Evolutionary conservation across 768 basidiomycete species (phyloP).

Genomic region (Rossbeevera mucosa): DNA sequence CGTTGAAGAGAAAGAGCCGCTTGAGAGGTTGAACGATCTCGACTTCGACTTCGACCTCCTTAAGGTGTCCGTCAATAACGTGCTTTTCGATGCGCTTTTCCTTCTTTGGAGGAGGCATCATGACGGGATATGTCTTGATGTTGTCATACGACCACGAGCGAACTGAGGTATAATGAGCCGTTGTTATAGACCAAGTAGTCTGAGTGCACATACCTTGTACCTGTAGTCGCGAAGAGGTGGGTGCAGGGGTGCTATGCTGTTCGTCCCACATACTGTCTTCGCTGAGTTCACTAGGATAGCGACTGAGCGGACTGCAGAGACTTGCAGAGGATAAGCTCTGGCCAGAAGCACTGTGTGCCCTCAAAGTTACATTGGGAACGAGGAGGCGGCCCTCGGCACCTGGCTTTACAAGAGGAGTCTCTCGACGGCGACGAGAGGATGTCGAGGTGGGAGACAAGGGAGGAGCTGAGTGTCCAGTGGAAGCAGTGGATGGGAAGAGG

Average conservation of each 20-base stretch:
- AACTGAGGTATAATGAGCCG: constrained; percentile 33
- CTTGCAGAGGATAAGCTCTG: constrained; percentile 25
- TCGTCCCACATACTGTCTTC: constrained; percentile 31
- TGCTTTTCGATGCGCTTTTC: constrained; percentile 48
- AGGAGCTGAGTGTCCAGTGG: constrained; percentile 34
- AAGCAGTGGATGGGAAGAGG: constrained; percentile 31
- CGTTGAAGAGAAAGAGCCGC: constrained; percentile 66
- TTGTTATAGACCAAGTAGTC: background rate
- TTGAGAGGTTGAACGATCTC: constrained; percentile 54
- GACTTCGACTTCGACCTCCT: constrained; percentile 50
- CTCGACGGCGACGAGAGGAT: constrained; percentile 38
- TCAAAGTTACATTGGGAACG: constrained; percentile 41
- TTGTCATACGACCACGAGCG: constrained; percentile 79
- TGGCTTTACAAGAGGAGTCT: constrained; percentile 52
- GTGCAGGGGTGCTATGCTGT: constrained; percentile 19
- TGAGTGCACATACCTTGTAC: constrained; percentile 46
- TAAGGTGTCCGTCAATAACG: constrained; percentile 46
- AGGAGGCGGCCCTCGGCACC: constrained; percentile 64
- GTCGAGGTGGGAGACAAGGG: constrained; percentile 35
- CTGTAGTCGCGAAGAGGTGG: constrained; percentile 35
- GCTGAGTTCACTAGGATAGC: constrained; percentile 39
- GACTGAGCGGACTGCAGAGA: constrained; percentile 36
- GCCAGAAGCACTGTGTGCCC: constrained; percentile 33
- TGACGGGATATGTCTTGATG: constrained; percentile 59
- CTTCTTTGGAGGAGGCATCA: constrained; percentile 47